A percentile compares a stretch with the other conserved stretches of the same genome.
Conservation (phyloP, 2,329 filamentous ascomycete species). For the Fusarium staphyleae region DNA sequence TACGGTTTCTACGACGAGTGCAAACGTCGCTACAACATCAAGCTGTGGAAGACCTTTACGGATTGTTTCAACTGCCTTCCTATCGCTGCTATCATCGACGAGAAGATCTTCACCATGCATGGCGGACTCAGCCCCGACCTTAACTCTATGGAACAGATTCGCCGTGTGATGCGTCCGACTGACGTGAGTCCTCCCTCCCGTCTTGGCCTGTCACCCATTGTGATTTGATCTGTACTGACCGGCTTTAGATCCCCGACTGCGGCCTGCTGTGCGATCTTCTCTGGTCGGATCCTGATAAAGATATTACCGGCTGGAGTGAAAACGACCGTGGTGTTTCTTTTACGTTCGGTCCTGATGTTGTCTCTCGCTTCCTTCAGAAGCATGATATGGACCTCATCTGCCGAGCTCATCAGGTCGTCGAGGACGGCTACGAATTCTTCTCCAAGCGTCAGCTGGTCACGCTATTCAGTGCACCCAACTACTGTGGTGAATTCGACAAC, state of each 20-base stretch:
- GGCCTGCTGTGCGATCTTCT: constrained; percentile 96
- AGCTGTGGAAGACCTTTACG: constrained; percentile 99
- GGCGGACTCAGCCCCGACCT: constrained; percentile 95
- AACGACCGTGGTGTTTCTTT: constrained; percentile 99
- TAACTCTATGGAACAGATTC: constrained; percentile 99
- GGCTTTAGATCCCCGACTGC: constrained; percentile 87
- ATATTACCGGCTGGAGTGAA: constrained; percentile 99
- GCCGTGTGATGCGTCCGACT: constrained; percentile 97
- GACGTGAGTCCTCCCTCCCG: constrained; percentile 78
- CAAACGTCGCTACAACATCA: constrained; percentile 99
- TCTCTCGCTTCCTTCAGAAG: constrained; percentile 96
- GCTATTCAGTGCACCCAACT: constrained; percentile 97
- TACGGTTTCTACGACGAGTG: constrained; percentile 99
- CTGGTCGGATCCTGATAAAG: constrained; percentile 99
- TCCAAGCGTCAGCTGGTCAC: constrained; percentile 97
- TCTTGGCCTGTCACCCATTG: constrained; percentile 22
- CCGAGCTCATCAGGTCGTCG: constrained; percentile 97
- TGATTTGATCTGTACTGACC: constrained; percentile 13
- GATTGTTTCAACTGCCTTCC: constrained; percentile 99
- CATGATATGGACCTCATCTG: constrained; percentile 99
- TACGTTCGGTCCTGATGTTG: constrained; percentile 96
- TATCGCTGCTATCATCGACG: constrained; percentile 97
- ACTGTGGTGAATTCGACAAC: constrained; percentile 99
- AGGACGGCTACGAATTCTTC: constrained; percentile 99
- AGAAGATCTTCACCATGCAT: constrained; percentile 99